phyloP scores from a whole-genome alignment of 2,329 filamentous ascomycete genomes.

The Sordariomycetes sp. region DNA sequence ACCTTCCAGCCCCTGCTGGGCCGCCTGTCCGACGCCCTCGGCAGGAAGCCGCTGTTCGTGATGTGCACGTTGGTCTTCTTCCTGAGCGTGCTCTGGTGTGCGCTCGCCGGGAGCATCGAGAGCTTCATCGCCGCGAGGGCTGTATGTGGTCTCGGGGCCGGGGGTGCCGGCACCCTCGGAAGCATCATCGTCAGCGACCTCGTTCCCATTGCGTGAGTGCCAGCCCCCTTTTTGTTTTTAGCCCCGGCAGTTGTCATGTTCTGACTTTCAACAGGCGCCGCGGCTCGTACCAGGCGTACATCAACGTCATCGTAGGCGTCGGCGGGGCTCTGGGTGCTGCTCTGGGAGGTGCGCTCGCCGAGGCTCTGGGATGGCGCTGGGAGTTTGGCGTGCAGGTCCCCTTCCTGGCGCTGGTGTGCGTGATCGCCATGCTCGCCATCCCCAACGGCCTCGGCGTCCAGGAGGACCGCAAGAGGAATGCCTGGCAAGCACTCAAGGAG shows the following conservation, averaged over 20 bases:
- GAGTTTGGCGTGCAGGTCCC: slow-evolving; percentile 57
- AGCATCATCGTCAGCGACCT: slow-evolving; percentile 2
- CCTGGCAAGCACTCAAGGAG: slow-evolving; percentile 38
- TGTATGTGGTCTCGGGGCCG: neutral
- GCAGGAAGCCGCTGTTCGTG: slow-evolving; percentile 58
- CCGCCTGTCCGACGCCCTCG: slow-evolving; percentile 64
- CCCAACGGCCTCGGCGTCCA: slow-evolving; percentile 43
- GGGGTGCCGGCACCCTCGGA: neutral
- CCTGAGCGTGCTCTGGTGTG: slow-evolving; percentile 60
- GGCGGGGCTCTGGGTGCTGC: slow-evolving; percentile 54
- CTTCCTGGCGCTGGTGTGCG: slow-evolving; percentile 34
- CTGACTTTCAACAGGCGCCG: slow-evolving; percentile 26
- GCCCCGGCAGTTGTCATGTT: neutral
- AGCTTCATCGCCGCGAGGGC: slow-evolving; percentile 22
- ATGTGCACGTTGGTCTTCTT: slow-evolving; percentile 54
- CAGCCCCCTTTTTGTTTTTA: too few relatives aligned
- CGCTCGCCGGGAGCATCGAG: slow-evolving; percentile 24
- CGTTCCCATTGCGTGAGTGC: slow-evolving; percentile 1
- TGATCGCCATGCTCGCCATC: slow-evolving; percentile 35
- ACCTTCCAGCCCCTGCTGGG: slow-evolving; percentile 69
- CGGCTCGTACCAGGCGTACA: slow-evolving; percentile 64
- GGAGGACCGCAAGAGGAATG: slow-evolving; percentile 29
- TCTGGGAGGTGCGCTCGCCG: slow-evolving; percentile 60
- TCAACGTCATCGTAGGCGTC: slow-evolving; percentile 57
- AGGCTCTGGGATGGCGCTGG: slow-evolving; percentile 65